Evolutionary conservation across 164 flowering plant genomes (phyloP), one percentile per base, ranked within the genome.

Genomic region (Buxus sempervirens): DNA sequence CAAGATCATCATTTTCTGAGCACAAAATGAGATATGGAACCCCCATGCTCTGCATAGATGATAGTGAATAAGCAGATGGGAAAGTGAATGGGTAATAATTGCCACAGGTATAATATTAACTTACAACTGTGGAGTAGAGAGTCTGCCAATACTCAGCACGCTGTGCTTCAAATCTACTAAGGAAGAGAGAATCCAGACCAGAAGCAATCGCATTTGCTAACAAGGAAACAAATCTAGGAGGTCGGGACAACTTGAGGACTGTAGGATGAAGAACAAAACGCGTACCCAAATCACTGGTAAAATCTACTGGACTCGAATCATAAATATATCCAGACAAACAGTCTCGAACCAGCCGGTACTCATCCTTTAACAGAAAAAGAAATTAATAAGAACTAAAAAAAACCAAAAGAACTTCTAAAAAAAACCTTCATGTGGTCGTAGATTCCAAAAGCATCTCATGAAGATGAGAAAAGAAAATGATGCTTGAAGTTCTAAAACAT

Each of bases 131-230:
- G 51, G 96, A 69, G 75, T 95, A 92, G 56, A 95, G 78, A 68
- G 94, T 91, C 80, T 88, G 97, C 98, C 98, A 95, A 74, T 88
- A 95, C 76, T 91, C 98, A 64, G 98, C 97, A 60, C 98, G 96
- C 42, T 91, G 94, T 51, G 87, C 73, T 78, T 92, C 98, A 77
- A 88, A 89, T 74, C 88, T 80, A 75, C 53, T 80, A 60, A 91
- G 82, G 77, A 92, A 95, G 75, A 95, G 80, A 56, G 86, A 70
- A 77, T 95, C 97, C 45, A 91, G 78, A 65, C 90, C 76, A 65
- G 90, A 86, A 64, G 92, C 81, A 68, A 90, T 78, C 49, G 87
- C 75, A 54, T 82, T 76, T 23, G 89, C 96, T 60, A 88, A 70
- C 97, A 96, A 88, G n/a, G 89, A 76, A 15, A 74, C 80, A 22